Conservation (phyloP, 768 basidiomycete species). For the Boletus reticulatus region DNA sequence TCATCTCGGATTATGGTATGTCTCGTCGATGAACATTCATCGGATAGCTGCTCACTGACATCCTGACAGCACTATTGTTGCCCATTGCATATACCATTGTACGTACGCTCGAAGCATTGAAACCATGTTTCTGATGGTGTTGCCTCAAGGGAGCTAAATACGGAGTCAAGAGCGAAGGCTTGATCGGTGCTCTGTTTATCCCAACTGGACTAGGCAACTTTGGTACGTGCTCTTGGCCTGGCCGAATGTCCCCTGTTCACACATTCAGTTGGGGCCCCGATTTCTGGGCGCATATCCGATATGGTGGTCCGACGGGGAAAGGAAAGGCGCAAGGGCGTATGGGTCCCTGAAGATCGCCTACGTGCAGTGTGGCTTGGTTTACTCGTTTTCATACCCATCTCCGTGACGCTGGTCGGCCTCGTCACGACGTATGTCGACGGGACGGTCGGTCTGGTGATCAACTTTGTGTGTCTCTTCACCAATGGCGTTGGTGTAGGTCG, state of each 20-base stretch:
- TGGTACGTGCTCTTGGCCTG: conserved; percentile 3
- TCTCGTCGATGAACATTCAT: conserved; percentile 3
- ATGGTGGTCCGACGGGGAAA: conserved; percentile 46
- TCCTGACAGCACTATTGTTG: conserved; percentile 41
- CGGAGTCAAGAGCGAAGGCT: conserved; percentile 16
- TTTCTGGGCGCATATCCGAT: conserved; percentile 62
- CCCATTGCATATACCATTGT: conserved; percentile 70
- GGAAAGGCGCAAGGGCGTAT: conserved; percentile 47
- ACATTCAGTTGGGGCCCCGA: conserved; percentile 52
- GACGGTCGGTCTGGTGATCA: conserved; percentile 45
- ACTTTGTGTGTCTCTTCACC: conserved; percentile 55
- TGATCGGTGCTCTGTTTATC: conserved; percentile 25
- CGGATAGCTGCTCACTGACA: background rate
- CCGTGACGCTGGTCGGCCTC: conserved; percentile 48
- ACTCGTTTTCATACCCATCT: conserved; percentile 49
- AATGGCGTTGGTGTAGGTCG: conserved; percentile 61
- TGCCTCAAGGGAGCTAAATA: conserved; percentile 43
- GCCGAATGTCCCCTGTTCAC: background rate
- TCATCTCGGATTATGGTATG: conserved; percentile 35
- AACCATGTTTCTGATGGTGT: background rate
- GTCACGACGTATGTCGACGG: conserved; percentile 51
- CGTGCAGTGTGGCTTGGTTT: conserved; percentile 48
- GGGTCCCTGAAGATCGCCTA: conserved; percentile 70
- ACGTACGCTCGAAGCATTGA: conserved; percentile 13
- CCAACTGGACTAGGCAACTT: conserved; percentile 25